These are phyloP conservation scores for Fusarium cicatricum DNA, from an alignment of 2,329 filamentous ascomycete species.

Conservation along the genomic window DNA sequence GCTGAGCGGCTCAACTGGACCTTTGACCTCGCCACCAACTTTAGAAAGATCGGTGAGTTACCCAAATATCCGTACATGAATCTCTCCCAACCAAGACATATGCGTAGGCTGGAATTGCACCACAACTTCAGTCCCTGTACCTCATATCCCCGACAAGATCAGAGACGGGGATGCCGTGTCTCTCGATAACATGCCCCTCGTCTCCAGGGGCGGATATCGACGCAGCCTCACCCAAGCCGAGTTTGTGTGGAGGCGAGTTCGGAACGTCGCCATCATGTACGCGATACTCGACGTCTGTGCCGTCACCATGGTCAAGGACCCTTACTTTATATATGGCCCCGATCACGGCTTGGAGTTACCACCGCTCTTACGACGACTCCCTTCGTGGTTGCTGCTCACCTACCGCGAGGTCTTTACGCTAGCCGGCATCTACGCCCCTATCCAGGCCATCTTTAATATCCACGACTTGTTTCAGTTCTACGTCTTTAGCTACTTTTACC, in stretches of 20 bases:
- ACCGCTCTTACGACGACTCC: constrained; percentile 52
- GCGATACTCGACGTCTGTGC: constrained; percentile 75
- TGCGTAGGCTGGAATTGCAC: constrained; percentile 65
- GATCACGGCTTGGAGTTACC: constrained; percentile 50
- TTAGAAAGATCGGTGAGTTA: constrained; percentile 61
- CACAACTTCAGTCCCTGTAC: constrained; percentile 59
- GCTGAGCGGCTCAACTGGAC: constrained; percentile 62
- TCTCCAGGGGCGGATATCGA: constrained; percentile 56
- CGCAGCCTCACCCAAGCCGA: constrained; percentile 52
- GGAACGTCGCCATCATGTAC: constrained; percentile 64
- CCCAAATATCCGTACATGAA: neutral
- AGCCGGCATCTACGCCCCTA: constrained; percentile 63
- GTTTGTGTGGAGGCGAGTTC: constrained; percentile 57
- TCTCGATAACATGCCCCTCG: constrained; percentile 52
- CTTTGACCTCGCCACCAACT: constrained; percentile 61
- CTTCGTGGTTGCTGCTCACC: constrained; percentile 56
- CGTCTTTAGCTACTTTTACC: constrained; percentile 60
- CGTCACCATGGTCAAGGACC: constrained; percentile 75
- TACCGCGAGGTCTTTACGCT: constrained; percentile 67
- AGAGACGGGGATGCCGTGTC: constrained; percentile 49
- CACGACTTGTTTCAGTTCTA: constrained; percentile 65
- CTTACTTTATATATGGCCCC: constrained; percentile 73
- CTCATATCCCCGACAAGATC: constrained; percentile 49
- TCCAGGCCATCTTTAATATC: constrained; percentile 68
- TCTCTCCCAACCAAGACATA: neutral